These are phyloP conservation scores for Macrocystidia cucumis DNA, from an alignment of 1,284 basidiomycete species.

Conservation along the genomic window DNA sequence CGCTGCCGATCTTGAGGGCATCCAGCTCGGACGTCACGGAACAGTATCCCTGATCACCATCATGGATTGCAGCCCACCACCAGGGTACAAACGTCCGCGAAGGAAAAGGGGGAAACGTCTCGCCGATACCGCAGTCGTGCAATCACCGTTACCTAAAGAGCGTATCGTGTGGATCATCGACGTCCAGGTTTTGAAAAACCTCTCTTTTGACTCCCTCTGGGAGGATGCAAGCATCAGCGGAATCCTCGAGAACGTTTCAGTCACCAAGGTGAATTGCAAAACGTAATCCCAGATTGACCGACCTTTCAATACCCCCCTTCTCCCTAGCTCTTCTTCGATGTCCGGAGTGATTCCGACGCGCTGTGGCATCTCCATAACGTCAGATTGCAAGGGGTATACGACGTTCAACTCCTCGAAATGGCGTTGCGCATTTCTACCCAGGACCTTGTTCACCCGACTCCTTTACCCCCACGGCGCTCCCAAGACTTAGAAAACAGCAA, in stretches of 20 bases:
- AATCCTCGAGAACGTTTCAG: neutral
- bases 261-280: neutral
- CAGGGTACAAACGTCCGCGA: no score
- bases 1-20: neutral
- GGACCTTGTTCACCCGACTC: conserved; percentile 12
- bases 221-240: neutral
- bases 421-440: conserved; percentile 16
- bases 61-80: no score
- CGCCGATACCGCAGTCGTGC: no score
- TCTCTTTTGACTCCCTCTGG: no score
- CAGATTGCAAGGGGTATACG: conserved; percentile 19
- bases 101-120: no score
- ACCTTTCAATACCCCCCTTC: neutral
- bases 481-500: no score
- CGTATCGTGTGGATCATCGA: neutral
- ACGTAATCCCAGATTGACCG: neutral
- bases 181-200: neutral
- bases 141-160: neutral
- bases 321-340: conserved; percentile 21
- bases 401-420: conserved; percentile 25
- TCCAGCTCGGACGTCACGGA: neutral
- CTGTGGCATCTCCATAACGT: conserved; percentile 20
- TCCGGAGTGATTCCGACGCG: conserved; percentile 27
- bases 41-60: neutral
- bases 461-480: no score